These are phyloP conservation scores for Fennellomyces sp. DNA, from an alignment of 371 early-diverging fungal species.

Conservation along the genomic window DNA sequence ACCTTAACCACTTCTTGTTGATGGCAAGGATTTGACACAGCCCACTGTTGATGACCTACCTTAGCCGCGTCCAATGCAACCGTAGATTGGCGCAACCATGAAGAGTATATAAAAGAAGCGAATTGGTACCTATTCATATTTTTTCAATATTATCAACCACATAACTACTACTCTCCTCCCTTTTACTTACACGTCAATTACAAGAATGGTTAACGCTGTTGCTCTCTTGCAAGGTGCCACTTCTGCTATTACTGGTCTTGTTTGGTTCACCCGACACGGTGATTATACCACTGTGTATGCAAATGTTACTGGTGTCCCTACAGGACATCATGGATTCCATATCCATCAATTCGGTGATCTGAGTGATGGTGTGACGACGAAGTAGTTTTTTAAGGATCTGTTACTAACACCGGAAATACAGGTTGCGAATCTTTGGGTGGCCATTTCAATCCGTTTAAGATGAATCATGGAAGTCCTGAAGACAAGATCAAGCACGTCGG, in stretches of 20 bases:
- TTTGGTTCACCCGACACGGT: not conserved
- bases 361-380: slow-evolving; percentile 52
- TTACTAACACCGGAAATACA: not conserved
- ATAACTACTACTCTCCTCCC: no score
- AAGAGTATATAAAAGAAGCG: no score
- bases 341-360: slow-evolving; percentile 81
- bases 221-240: not conserved
- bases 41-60: no score
- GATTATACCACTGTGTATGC: not conserved
- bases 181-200: no score
- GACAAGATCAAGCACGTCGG: slow-evolving; percentile 77
- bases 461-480: slow-evolving; percentile 79
- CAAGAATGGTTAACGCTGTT: not conserved
- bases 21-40: no score
- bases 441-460: slow-evolving; percentile 82
- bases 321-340: slow-evolving; percentile 81
- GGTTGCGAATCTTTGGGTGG: slow-evolving; percentile 75
- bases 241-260: not conserved
- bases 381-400: not conserved
- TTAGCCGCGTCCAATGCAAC: no score
- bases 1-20: no score
- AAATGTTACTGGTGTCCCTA: not conserved
- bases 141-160: no score
- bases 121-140: no score
- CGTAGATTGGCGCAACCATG: no score